Evolutionary conservation across 2,329 filamentous ascomycete species (phyloP).

Genomic region (Diaporthe ilicicola): DNA sequence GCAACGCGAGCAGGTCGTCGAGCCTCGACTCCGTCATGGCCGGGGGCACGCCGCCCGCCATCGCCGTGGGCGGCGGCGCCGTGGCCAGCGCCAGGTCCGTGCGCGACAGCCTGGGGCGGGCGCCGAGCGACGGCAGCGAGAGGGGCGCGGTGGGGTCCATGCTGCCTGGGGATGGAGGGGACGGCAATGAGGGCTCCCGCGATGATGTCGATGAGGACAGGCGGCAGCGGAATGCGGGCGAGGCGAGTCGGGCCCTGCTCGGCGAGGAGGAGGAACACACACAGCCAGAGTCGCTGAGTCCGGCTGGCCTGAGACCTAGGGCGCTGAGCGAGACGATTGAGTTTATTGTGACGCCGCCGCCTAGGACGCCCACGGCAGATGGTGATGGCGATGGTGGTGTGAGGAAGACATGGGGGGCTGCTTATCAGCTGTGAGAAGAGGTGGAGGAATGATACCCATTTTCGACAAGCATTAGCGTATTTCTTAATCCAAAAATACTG

Average conservation of each 20-base stretch:
- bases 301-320: slow-evolving; percentile 20
- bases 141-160: slow-evolving; percentile 25
- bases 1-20: slow-evolving; percentile 31
- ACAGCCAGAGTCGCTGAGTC: slow-evolving; percentile 22
- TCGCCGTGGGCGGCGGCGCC: slow-evolving; percentile 35
- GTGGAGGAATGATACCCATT: slow-evolving; percentile 13
- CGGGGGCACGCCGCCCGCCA: slow-evolving; percentile 34
- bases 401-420: slow-evolving; percentile 23
- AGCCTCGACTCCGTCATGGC: slow-evolving; percentile 40
- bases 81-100: slow-evolving; percentile 32
- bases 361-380: slow-evolving; percentile 4
- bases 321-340: slow-evolving; percentile 29
- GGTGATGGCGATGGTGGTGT: neutral
- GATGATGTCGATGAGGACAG: neutral
- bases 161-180: slow-evolving; percentile 15
- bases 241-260: slow-evolving; percentile 26
- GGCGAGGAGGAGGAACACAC: neutral
- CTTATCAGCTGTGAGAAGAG: neutral
- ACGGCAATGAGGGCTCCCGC: neutral
- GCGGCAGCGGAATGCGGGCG: slow-evolving; percentile 13
- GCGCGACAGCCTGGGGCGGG: slow-evolving; percentile 33
- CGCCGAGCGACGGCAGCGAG: slow-evolving; percentile 38
- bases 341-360: slow-evolving; percentile 32
- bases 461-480: neutral
- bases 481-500: neutral